Conservation (phyloP, 345 rosid genomes). For the Gynandropsis gynandra region DNA sequence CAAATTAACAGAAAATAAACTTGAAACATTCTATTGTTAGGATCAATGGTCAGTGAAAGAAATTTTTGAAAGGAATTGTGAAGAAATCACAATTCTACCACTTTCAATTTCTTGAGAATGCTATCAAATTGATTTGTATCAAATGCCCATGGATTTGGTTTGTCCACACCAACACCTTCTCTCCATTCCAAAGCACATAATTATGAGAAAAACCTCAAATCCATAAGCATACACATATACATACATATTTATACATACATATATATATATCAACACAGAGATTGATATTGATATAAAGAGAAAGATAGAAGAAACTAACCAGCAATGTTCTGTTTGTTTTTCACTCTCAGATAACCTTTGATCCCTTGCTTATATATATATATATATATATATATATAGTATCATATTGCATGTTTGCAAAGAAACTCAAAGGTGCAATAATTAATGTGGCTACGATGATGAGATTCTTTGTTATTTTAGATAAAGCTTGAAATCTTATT, state of each 20-base stretch:
- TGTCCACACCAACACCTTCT: slow-evolving; percentile 81
- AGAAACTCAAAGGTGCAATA: too few relatives aligned
- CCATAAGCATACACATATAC: neutral
- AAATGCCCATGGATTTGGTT: slow-evolving; percentile 93
- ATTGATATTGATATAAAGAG: neutral
- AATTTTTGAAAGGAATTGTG: neutral
- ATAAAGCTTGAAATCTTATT: too few relatives aligned
- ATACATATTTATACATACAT: neutral
- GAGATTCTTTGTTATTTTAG: too few relatives aligned
- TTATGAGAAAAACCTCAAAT: slow-evolving; percentile 10
- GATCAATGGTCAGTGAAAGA: neutral
- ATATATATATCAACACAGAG: too few relatives aligned
- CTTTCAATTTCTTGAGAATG: slow-evolving; percentile 88
- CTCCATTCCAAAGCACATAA: neutral
- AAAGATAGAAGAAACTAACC: slow-evolving; percentile 36
- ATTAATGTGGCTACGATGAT: too few relatives aligned
- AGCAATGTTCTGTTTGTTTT: slow-evolving; percentile 77
- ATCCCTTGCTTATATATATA: slow-evolving; percentile 98
- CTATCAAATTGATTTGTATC: slow-evolving; percentile 91
- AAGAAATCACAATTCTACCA: slow-evolving; percentile 37
- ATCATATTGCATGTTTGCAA: too few relatives aligned
- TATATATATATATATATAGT: too few relatives aligned
- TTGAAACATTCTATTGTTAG: neutral
- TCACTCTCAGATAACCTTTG: slow-evolving; percentile 75
- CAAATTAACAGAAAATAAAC: slow-evolving; percentile 13